A percentile compares a stretch with the other conserved stretches of the same genome.
These are phyloP conservation scores for Paraglomus occultum DNA, from an alignment of 192 early-diverging fungal species.

Conservation along the genomic window DNA sequence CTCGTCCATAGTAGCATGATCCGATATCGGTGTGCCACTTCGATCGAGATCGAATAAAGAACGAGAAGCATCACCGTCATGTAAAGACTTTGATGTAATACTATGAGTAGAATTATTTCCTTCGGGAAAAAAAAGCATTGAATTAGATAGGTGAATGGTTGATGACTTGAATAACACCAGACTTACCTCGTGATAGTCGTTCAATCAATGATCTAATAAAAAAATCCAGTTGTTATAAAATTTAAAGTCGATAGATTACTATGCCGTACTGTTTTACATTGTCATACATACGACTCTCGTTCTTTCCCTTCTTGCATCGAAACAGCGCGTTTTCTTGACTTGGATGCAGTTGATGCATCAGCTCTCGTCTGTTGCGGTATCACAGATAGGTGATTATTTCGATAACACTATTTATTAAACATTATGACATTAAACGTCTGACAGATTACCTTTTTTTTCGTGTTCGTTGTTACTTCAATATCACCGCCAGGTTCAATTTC, in stretches of 20 bases:
- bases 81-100: not conserved
- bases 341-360: not conserved
- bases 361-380: not conserved
- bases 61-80: not conserved
- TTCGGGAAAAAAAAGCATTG: not conserved
- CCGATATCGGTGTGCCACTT: slow-evolving; percentile 18
- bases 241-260: not conserved
- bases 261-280: not conserved
- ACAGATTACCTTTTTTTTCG: slow-evolving; percentile 32
- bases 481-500: slow-evolving; percentile 35
- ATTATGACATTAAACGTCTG: not conserved
- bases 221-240: not conserved
- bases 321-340: not conserved
- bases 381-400: not conserved
- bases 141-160: not conserved
- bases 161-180: not conserved
- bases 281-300: not conserved
- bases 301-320: slow-evolving; percentile 1
- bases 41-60: not conserved
- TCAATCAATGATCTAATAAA: not conserved
- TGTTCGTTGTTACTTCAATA: slow-evolving; percentile 37
- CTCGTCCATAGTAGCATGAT: slow-evolving; percentile 4
- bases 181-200: not conserved
- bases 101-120: not conserved
- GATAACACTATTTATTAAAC: not conserved